phyloP scores from a whole-genome alignment of 345 rosid species.

The Turritis glabra region DNA sequence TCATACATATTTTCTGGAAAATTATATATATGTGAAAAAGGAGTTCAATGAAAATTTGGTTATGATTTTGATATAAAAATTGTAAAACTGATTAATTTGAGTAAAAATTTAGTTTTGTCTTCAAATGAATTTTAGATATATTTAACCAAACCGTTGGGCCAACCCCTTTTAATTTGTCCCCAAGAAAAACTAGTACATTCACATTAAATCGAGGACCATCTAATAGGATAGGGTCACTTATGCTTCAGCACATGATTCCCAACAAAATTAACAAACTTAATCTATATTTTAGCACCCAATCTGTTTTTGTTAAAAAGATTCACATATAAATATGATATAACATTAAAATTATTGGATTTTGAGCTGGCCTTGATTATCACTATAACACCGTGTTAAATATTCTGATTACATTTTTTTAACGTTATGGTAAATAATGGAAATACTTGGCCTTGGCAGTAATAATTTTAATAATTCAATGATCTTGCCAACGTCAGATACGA shows the following conservation, averaged over 20 bases:
- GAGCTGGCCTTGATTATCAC: not conserved
- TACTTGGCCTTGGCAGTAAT: constrained; percentile 5
- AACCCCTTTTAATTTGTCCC: not conserved
- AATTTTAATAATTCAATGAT: not conserved
- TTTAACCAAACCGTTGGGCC: not conserved
- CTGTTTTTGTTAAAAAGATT: not conserved
- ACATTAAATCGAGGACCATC: not conserved
- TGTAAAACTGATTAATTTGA: not conserved
- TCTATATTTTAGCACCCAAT: not conserved
- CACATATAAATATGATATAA: not conserved
- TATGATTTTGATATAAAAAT: too few relatives aligned
- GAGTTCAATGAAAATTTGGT: too few relatives aligned
- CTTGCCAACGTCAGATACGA: constrained; percentile 10
- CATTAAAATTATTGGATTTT: not conserved
- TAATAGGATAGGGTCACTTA: not conserved
- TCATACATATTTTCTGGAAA: too few relatives aligned
- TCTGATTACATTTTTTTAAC: not conserved
- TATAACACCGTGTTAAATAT: not conserved
- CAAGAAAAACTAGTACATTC: not conserved
- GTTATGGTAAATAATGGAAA: constrained; percentile 19
- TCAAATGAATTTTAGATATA: not conserved
- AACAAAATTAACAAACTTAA: not conserved
- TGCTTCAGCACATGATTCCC: not conserved
- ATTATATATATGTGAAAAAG: too few relatives aligned
- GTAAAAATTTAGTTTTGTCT: not conserved